A percentile compares a stretch with the other conserved stretches of the same genome.
Evolutionary conservation across 2,329 filamentous ascomycete species (phyloP).

Genomic region (Fusarium sp.): DNA sequence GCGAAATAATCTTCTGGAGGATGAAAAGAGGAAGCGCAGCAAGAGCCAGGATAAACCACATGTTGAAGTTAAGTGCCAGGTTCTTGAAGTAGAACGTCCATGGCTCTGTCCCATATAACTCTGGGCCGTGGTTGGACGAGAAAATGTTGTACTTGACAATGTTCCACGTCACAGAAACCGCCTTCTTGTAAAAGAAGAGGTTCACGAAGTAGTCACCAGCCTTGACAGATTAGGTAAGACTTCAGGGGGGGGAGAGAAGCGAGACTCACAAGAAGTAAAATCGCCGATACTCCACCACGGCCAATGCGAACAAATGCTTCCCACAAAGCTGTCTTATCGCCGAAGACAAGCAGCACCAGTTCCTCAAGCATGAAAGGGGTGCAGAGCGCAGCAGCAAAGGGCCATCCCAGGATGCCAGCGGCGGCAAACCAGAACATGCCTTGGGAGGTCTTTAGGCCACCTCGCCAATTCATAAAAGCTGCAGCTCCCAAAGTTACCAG

Average conservation of each 20-base stretch:
- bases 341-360: constrained; percentile 67
- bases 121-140: constrained; percentile 81
- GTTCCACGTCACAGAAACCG: constrained; percentile 85
- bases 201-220: constrained; percentile 78
- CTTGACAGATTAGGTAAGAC: constrained; percentile 56
- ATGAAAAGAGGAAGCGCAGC: constrained; percentile 80
- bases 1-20: constrained; percentile 75
- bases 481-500: constrained; percentile 86
- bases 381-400: constrained; percentile 87
- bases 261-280: constrained; percentile 75
- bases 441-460: constrained; percentile 81
- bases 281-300: constrained; percentile 75
- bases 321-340: constrained; percentile 70
- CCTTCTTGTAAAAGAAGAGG: constrained; percentile 85
- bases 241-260: too few relatives aligned
- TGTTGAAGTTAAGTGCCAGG: constrained; percentile 91
- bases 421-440: constrained; percentile 93
- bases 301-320: constrained; percentile 72
- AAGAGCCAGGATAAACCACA: constrained; percentile 89
- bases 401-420: constrained; percentile 91
- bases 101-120: constrained; percentile 95
- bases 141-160: constrained; percentile 98
- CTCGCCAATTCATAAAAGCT: constrained; percentile 90
- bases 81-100: constrained; percentile 98
- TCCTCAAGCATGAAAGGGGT: constrained; percentile 87